Evolutionary conservation across 768 basidiomycete species (phyloP).

Genomic region (Mycena venus): DNA sequence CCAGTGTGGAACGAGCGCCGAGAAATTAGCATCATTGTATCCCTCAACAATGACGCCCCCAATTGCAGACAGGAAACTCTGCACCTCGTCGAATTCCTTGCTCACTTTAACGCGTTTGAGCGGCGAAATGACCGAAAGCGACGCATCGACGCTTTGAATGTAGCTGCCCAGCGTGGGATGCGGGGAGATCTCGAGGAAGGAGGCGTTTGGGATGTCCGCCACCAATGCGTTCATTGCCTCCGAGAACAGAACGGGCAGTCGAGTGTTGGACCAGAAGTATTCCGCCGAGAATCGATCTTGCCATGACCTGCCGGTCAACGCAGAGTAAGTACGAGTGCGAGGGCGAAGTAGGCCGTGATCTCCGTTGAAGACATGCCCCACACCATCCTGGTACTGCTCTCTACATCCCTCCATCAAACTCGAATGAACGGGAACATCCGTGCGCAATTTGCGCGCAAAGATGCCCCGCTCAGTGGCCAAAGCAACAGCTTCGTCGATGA

Average conservation of each 20-base stretch:
- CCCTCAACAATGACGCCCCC: slow-evolving; percentile 37
- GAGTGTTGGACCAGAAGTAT: slow-evolving; percentile 58
- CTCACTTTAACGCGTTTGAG: too few species aligned
- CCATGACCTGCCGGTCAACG: slow-evolving; percentile 49
- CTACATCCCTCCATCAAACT: too few species aligned
- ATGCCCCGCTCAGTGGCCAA: too few species aligned
- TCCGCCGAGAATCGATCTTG: slow-evolving; percentile 45
- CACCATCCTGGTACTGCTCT: slow-evolving; percentile 38
- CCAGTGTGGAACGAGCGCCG: slow-evolving; percentile 45
- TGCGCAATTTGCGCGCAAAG: too few species aligned
- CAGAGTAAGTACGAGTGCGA: slow-evolving; percentile 52
- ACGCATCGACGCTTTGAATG: slow-evolving; percentile 41
- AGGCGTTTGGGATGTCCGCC: slow-evolving; percentile 34
- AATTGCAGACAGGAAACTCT: slow-evolving; percentile 34
- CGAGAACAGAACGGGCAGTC: slow-evolving; percentile 6
- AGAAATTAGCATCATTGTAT: slow-evolving; percentile 42
- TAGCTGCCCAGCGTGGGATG: slow-evolving; percentile 56
- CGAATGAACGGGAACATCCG: too few species aligned
- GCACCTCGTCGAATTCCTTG: slow-evolving; percentile 45
- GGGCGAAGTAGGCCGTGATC: slow-evolving; percentile 46
- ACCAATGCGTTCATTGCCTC: slow-evolving; percentile 45
- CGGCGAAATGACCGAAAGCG: too few species aligned
- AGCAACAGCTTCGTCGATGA: too few species aligned
- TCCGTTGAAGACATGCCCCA: slow-evolving; percentile 50
- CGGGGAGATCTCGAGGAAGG: slow-evolving; percentile 54